These are phyloP conservation scores for Saposhnikovia divaricata DNA, from an alignment of 129 eudicot species.

Conservation along the genomic window DNA sequence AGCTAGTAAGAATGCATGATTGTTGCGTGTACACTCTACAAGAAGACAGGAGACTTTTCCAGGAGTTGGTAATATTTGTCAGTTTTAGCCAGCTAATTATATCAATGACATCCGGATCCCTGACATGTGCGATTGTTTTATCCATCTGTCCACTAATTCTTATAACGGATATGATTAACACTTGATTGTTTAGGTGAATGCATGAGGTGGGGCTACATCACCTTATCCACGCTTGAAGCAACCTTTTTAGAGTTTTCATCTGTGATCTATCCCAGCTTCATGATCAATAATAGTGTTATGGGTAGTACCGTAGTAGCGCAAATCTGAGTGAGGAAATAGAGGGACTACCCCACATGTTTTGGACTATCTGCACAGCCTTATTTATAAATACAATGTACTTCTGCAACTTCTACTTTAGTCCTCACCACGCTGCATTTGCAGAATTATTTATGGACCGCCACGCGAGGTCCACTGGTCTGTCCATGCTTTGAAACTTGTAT, in stretches of 20 bases:
- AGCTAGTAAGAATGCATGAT: not conserved
- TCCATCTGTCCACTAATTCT: too few relatives aligned
- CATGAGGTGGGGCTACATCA: too few relatives aligned
- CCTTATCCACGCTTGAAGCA: too few relatives aligned
- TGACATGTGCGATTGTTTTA: too few relatives aligned
- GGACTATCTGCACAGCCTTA: not conserved
- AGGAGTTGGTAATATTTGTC: not conserved
- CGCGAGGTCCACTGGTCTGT: not conserved
- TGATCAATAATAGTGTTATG: not conserved
- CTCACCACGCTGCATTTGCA: not conserved
- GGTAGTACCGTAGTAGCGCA: not conserved
- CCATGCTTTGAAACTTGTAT: not conserved
- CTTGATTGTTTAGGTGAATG: too few relatives aligned
- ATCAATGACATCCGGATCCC: too few relatives aligned
- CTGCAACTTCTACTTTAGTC: not conserved
- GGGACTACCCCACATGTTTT: slow-evolving; percentile 1
- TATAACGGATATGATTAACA: too few relatives aligned
- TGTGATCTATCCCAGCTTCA: too few relatives aligned
- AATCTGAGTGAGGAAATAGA: not conserved
- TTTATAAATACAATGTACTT: not conserved
- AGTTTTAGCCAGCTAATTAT: not conserved
- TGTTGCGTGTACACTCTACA: not conserved
- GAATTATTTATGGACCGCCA: not conserved
- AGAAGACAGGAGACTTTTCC: not conserved
- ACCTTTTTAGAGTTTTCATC: too few relatives aligned